phyloP scores from a whole-genome alignment of 495 filamentous ascomycete genomes.

The Aspergillus funiculosus region DNA sequence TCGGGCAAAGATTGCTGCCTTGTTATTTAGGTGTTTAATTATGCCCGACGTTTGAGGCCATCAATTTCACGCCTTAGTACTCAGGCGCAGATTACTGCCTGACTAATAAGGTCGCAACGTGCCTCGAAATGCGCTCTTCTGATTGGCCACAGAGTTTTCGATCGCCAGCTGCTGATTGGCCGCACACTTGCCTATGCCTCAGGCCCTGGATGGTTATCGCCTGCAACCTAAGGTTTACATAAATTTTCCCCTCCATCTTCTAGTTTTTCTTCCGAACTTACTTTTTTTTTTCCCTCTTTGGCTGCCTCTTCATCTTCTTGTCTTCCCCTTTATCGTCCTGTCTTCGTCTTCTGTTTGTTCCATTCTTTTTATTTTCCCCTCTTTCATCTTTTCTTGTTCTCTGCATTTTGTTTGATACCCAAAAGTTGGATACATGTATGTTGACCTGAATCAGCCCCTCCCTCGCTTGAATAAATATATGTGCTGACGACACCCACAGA shows the following conservation, averaged over 20 bases:
- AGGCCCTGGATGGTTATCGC: too few relatives aligned
- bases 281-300: neutral
- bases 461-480: neutral
- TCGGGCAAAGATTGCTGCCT: too few relatives aligned
- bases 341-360: slow-evolving; percentile 13
- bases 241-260: too few relatives aligned
- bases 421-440: slow-evolving; percentile 1
- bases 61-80: too few relatives aligned
- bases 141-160: slow-evolving; percentile 15
- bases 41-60: too few relatives aligned
- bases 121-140: neutral
- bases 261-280: too few relatives aligned
- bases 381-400: slow-evolving; percentile 5
- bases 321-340: slow-evolving; percentile 11
- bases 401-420: slow-evolving; percentile 8
- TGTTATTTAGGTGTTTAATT: too few relatives aligned
- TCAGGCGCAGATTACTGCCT: neutral
- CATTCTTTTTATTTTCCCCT: slow-evolving; percentile 8
- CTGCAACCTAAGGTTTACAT: too few relatives aligned
- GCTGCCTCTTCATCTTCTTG: neutral
- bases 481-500: slow-evolving; percentile 3
- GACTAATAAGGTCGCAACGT: neutral
- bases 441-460: neutral
- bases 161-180: slow-evolving; percentile 1
- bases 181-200: slow-evolving; percentile 3